Conservation (phyloP, 345 rosid genomes). For the Eucalyptus regnans region DNA sequence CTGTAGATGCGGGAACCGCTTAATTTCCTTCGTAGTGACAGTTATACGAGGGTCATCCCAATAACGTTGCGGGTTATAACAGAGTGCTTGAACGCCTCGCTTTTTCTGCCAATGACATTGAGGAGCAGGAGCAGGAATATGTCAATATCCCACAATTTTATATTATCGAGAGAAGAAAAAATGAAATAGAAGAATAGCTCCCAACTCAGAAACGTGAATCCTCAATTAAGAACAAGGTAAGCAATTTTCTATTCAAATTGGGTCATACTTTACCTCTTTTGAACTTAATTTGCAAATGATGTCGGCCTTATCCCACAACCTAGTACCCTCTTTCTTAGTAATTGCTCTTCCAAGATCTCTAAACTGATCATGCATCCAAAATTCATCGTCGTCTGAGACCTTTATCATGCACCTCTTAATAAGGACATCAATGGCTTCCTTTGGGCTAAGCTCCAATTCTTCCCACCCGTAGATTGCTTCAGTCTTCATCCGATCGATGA, state of each 20-base stretch:
- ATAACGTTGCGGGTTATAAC: no score
- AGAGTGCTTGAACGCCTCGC: not conserved
- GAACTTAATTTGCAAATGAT: rapidly evolving
- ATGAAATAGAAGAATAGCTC: not conserved
- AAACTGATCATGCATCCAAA: not conserved
- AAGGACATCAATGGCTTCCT: rapidly evolving
- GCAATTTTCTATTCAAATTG: not conserved
- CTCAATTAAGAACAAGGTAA: not conserved
- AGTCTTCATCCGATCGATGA: rapidly evolving
- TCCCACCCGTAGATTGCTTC: rapidly evolving
- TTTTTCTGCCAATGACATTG: not conserved
- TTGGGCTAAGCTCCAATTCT: rapidly evolving
- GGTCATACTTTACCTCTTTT: not conserved
- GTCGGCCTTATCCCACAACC: not conserved
- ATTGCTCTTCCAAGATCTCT: not conserved
- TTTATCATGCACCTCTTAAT: rapidly evolving
- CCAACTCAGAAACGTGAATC: not conserved
- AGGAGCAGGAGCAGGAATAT: not conserved
- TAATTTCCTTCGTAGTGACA: not conserved
- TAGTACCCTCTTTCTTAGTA: rapidly evolving
- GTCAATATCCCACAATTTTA: not conserved
- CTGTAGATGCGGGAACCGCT: rapidly evolving
- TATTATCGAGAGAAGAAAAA: not conserved
- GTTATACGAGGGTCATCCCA: rapidly evolving
- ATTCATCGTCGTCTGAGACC: rapidly evolving